These are phyloP conservation scores for Pichia eremophila DNA, from an alignment of 805 yeast species.

Conservation along the genomic window DNA sequence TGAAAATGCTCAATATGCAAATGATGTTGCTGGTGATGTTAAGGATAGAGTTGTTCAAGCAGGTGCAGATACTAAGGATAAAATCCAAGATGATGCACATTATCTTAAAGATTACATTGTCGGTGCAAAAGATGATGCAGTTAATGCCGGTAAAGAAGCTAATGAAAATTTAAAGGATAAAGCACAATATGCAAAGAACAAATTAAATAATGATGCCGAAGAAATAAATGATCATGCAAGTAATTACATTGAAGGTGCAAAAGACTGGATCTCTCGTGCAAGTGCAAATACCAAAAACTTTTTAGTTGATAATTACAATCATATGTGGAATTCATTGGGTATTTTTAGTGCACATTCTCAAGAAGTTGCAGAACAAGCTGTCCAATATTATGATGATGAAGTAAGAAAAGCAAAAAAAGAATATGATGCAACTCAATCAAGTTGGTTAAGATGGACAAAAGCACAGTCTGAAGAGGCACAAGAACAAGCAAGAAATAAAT, in stretches of 20 bases:
- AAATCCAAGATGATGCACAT: not conserved
- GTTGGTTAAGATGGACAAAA: conserved; percentile 24
- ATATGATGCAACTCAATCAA: conserved; percentile 20
- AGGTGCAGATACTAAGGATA: conserved; percentile 12
- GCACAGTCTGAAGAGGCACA: conserved; percentile 23
- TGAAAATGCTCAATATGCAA: conserved; percentile 5
- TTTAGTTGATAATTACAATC: conserved; percentile 2
- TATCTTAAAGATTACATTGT: not conserved
- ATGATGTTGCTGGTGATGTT: not conserved
- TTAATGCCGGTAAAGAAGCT: conserved; percentile 10
- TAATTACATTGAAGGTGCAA: not conserved
- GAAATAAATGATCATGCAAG: not conserved
- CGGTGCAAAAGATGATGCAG: conserved; percentile 1
- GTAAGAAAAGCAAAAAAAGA: conserved; percentile 17
- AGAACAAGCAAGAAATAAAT: conserved; percentile 19
- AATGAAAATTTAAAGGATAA: conserved; percentile 2
- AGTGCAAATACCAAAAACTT: not conserved
- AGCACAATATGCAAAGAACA: not conserved
- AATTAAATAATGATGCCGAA: not conserved
- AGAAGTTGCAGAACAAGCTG: conserved; percentile 19
- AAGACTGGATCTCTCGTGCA: not conserved
- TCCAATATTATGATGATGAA: conserved; percentile 19
- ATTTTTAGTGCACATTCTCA: conserved; percentile 13
- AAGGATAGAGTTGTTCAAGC: conserved; percentile 3
- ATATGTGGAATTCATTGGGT: conserved; percentile 11